Evolutionary conservation across 208 protist genomes (phyloP).

Genomic region (Herpetomonas tarakana): DNA sequence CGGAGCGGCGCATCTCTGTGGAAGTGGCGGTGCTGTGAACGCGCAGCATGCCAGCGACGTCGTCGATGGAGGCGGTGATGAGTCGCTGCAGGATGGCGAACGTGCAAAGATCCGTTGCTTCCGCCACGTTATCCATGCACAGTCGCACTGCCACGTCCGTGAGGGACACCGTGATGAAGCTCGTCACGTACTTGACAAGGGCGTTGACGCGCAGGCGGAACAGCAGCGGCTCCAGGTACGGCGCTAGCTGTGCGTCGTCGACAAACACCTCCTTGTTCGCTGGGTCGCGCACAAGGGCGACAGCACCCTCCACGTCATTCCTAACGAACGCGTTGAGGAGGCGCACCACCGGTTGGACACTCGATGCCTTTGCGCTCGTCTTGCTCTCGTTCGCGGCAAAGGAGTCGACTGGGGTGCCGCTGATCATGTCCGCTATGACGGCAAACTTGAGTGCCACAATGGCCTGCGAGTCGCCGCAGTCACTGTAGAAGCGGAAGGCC

Average conservation of each 20-base stretch:
- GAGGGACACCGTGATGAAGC: slow-evolving; percentile 82
- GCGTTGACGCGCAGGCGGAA: slow-evolving; percentile 90
- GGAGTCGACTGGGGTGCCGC: slow-evolving; percentile 79
- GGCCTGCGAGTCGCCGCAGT: slow-evolving; percentile 74
- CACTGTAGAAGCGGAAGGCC: slow-evolving; percentile 93
- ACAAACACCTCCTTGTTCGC: slow-evolving; percentile 48
- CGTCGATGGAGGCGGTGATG: slow-evolving; percentile 51
- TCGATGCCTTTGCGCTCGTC: slow-evolving; percentile 79
- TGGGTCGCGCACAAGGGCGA: slow-evolving; percentile 75
- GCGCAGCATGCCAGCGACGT: slow-evolving; percentile 26
- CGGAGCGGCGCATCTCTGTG: slow-evolving; percentile 15
- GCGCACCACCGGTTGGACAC: slow-evolving; percentile 91
- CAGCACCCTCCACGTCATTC: slow-evolving; percentile 75
- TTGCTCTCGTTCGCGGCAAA: slow-evolving; percentile 93
- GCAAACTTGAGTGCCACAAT: slow-evolving; percentile 93
- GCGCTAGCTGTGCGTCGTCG: slow-evolving; percentile 86
- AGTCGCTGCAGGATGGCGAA: slow-evolving; percentile 91
- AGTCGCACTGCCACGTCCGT: slow-evolving; percentile 55
- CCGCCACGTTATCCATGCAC: slow-evolving; percentile 51
- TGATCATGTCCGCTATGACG: slow-evolving; percentile 91
- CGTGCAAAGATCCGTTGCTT: slow-evolving; percentile 90
- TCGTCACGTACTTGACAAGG: slow-evolving; percentile 81
- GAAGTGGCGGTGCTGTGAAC: slow-evolving; percentile 12
- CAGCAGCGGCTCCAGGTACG: slow-evolving; percentile 91
- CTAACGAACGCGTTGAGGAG: slow-evolving; percentile 60